Conservation (phyloP, 805 yeast species). For the Spathaspora boniae region DNA sequence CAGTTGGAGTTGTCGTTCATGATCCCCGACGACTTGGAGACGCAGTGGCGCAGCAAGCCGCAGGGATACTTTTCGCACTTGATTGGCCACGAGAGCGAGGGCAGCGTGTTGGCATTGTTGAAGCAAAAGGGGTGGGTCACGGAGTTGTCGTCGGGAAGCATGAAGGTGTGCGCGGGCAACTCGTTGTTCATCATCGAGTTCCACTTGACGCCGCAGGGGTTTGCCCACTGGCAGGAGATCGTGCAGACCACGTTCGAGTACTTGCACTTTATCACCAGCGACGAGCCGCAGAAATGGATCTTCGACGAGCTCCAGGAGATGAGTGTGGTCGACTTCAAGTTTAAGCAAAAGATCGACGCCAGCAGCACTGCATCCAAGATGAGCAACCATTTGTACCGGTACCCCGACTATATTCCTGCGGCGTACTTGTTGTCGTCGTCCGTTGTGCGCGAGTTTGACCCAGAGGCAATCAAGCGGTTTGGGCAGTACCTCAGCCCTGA, state of each 20-base stretch:
- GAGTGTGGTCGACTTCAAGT: conserved; percentile 68
- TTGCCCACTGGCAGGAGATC: conserved; percentile 59
- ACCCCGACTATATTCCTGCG: conserved; percentile 51
- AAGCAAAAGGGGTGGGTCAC: conserved; percentile 78
- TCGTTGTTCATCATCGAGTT: conserved; percentile 66
- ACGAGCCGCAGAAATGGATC: conserved; percentile 74
- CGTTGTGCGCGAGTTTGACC: conserved; percentile 57
- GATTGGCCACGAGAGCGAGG: conserved; percentile 89
- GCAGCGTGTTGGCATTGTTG: conserved; percentile 70
- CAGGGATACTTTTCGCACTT: conserved; percentile 72
- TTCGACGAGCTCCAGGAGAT: conserved; percentile 73
- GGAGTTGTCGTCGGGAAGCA: conserved; percentile 69
- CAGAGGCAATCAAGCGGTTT: conserved; percentile 48
- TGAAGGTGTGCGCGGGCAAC: conserved; percentile 61
- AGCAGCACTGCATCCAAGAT: conserved; percentile 68
- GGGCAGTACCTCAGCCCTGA: conserved; percentile 48
- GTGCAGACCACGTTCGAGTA: conserved; percentile 66
- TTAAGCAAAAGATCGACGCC: conserved; percentile 72
- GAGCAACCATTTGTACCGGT: conserved; percentile 58
- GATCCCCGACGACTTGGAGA: conserved; percentile 68
- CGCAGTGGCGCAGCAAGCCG: conserved; percentile 65
- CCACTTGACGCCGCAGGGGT: conserved; percentile 74
- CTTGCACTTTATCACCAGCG: conserved; percentile 51
- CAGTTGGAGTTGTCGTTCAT: conserved; percentile 64
- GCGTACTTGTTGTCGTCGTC: conserved; percentile 56